A percentile compares a stretch with the other conserved stretches of the same genome.
These are phyloP conservation scores for Sinapis alba DNA, from an alignment of 441 rosid species.

Conservation along the genomic window DNA sequence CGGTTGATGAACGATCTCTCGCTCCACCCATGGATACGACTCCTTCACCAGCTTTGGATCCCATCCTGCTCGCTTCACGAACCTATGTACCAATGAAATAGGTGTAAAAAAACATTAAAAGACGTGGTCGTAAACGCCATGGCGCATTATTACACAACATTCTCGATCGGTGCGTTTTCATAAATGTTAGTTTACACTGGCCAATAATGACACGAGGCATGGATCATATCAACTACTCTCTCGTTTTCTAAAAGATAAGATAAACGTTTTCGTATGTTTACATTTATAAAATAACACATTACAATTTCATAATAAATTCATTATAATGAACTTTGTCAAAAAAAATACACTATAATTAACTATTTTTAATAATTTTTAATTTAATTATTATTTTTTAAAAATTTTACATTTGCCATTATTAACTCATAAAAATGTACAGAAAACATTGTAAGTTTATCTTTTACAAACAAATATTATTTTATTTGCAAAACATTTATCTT, in stretches of 20 bases:
- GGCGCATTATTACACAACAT: conserved; percentile 25
- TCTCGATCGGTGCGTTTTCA: conserved; percentile 32
- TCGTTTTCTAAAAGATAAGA: background rate
- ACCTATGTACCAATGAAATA: conserved; percentile 41
- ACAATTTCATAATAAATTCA: background rate
- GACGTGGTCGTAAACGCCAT: background rate
- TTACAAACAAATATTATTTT: background rate
- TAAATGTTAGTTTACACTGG: conserved; percentile 11
- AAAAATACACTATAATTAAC: no score
- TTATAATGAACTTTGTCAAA: background rate
- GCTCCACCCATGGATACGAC: conserved; percentile 92
- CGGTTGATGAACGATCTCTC: conserved; percentile 73
- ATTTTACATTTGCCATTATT: no score
- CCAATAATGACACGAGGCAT: background rate
- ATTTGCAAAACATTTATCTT: no score
- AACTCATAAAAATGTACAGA: background rate
- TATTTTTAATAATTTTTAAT: no score
- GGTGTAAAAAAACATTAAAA: no score
- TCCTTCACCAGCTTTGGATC: conserved; percentile 80
- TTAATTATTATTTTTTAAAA: no score
- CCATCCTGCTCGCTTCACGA: conserved; percentile 79
- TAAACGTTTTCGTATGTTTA: background rate
- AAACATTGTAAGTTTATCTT: background rate
- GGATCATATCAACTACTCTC: background rate
- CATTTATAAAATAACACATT: background rate